Percentiles rank a stretch among this genome's conserved stretches.
phyloP scores from a whole-genome alignment of 2,329 filamentous ascomycete species.

The Penicillium sp. region DNA sequence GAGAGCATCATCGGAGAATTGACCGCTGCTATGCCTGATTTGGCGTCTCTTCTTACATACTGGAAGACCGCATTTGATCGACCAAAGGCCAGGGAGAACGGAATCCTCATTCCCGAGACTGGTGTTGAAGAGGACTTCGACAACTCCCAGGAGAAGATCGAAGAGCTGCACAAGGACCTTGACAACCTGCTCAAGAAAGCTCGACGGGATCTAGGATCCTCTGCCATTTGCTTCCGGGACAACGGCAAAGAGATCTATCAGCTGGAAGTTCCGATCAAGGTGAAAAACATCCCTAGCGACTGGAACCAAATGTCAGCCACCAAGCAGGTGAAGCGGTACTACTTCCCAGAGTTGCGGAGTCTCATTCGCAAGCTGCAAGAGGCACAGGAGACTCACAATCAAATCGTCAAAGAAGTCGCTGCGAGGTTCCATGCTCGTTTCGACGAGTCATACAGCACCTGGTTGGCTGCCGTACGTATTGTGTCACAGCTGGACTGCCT shows the following conservation, averaged over 20 bases:
- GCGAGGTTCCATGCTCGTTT: conserved; percentile 83
- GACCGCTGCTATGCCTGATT: conserved; percentile 81
- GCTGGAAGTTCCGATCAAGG: conserved; percentile 81
- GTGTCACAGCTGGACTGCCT: conserved; percentile 92
- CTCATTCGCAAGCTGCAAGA: conserved; percentile 89
- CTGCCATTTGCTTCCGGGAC: conserved; percentile 73
- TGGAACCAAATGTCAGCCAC: conserved; percentile 99
- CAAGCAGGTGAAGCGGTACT: conserved; percentile 86
- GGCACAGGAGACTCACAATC: conserved; percentile 88
- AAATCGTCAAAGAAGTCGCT: conserved; percentile 85
- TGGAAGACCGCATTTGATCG: conserved; percentile 95
- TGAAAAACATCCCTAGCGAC: conserved; percentile 76
- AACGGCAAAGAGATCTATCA: conserved; percentile 98
- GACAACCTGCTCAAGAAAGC: conserved; percentile 70
- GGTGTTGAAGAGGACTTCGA: conserved; percentile 95
- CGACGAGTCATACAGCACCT: conserved; percentile 79
- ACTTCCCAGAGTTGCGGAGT: conserved; percentile 78
- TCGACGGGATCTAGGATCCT: conserved; percentile 73
- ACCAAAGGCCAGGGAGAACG: conserved; percentile 73
- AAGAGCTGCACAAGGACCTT: conserved; percentile 73
- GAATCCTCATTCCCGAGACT: conserved; percentile 78
- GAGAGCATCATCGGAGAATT: conserved; percentile 78
- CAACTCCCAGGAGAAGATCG: conserved; percentile 73
- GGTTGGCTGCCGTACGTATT: conserved; percentile 88
- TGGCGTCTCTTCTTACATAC: conserved; percentile 71